These are phyloP conservation scores for Linum tenue DNA, from an alignment of 345 rosid species.

Conservation along the genomic window DNA sequence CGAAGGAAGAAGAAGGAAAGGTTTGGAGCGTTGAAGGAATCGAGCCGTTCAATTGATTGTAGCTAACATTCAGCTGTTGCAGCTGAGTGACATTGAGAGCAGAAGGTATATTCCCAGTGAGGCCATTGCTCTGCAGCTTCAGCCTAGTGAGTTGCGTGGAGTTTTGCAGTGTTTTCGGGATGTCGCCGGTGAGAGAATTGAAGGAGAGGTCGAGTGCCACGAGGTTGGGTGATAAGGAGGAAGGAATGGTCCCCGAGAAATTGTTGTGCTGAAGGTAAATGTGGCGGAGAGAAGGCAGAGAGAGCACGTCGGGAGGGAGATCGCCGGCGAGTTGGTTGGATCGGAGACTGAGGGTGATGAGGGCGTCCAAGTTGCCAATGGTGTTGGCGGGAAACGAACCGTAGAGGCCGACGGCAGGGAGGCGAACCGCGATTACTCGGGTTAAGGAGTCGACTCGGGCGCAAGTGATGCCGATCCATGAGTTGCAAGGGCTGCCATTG, in stretches of 20 bases:
- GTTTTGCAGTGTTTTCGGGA: conserved; percentile 46
- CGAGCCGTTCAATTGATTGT: conserved; percentile 66
- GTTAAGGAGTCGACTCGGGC: conserved; percentile 21
- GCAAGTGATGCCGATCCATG: conserved; percentile 84
- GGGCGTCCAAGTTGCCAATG: conserved; percentile 64
- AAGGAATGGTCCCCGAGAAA: conserved; percentile 67
- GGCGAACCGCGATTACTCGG: conserved; percentile 58
- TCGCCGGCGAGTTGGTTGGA: conserved; percentile 55
- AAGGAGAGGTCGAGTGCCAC: conserved; percentile 61
- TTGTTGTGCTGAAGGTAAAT: conserved; percentile 70
- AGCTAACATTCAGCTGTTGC: conserved; percentile 60
- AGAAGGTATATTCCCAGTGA: conserved; percentile 48
- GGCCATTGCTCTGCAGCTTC: conserved; percentile 61
- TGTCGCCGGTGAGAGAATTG: conserved; percentile 56
- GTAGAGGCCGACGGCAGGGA: conserved; percentile 68
- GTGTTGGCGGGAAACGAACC: conserved; percentile 79
- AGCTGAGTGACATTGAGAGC: conserved; percentile 41
- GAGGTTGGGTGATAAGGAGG: conserved; percentile 40
- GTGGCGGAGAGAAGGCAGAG: conserved; percentile 58
- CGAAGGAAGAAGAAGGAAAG: conserved; percentile 62
- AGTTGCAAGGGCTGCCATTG: conserved; percentile 35
- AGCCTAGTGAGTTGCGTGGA: conserved; percentile 47
- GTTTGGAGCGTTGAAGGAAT: conserved; percentile 54
- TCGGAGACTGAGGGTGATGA: conserved; percentile 63
- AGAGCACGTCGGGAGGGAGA: conserved; percentile 64